Base-by-base conservation (phyloP, 2,329 filamentous ascomycete species). In the Alternaria tenuissima region DNA sequence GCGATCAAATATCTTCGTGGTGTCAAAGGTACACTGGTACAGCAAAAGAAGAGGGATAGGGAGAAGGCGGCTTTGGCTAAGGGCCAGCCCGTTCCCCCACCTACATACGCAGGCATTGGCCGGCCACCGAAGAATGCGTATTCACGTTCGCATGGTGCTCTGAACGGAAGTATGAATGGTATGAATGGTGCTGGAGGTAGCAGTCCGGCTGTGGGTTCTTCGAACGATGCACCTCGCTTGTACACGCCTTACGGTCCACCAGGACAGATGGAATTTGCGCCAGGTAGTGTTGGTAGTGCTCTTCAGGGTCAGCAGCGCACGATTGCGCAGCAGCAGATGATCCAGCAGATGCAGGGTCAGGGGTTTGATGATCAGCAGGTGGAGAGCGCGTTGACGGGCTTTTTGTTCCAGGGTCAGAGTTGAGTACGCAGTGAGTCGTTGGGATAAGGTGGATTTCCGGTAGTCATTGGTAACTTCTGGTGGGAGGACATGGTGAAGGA, bases 1-100 rank as follows among this genome's bases (percentile, higher is more conserved):
- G 88, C 88, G 3, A 81, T 79, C 41, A 85, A 83, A 61, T 89
- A 89, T 66, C 74, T 90, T 16, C 77, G 81, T 16, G 85, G 85
- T 4, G 80, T 89, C 44, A 85, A 87, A 58, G 84, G 84, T 7
- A 80, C 83, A 54, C 70, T 89, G 11, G 84, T 85, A 14, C 83
- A 85, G 62, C 74, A 81, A 44, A 86, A 86, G 73, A 86, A 83
- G 66, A 66, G 61, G 26, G 73, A 76, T 9, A 62, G 67, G 55
- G 78, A 81, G 61, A 79, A 69, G 59, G 62, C 55, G 7, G 51
- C 59, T 14, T 12, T 57, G 24, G 49, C 56, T 16, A 59, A 61
- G 12, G 59, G 48, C 12, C 42, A 42, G 22, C 36, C 54, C 42
- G 43, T 52, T 24, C 39, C 51, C 5, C 32, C 47, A 7, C 36